These are phyloP conservation scores for Pleurotus platypus DNA, from an alignment of 768 basidiomycete genomes.

Conservation along the genomic window DNA sequence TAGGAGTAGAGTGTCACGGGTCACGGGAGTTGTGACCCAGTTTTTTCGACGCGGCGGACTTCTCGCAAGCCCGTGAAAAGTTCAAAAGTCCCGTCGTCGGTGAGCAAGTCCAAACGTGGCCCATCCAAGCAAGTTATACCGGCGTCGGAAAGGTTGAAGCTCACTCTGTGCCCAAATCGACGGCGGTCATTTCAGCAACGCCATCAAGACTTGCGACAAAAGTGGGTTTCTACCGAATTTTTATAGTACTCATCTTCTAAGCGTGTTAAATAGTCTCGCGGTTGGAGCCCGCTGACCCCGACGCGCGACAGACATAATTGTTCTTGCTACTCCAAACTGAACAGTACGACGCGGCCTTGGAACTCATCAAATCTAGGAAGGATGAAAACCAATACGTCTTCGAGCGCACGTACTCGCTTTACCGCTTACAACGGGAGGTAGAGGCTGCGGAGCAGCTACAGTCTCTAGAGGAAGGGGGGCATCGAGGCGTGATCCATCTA, in stretches of 20 bases:
- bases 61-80: too few species aligned
- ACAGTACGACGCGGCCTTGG: conserved; percentile 68
- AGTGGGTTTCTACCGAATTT: conserved; percentile 37
- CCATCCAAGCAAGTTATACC: conserved; percentile 27
- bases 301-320: conserved; percentile 80
- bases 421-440: conserved; percentile 71
- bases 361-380: conserved; percentile 36
- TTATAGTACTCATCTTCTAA: not conserved
- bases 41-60: too few species aligned
- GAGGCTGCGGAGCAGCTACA: conserved; percentile 59
- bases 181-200: conserved; percentile 79
- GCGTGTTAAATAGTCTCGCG: conserved; percentile 54
- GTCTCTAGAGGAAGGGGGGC: conserved; percentile 44
- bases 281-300: conserved; percentile 58
- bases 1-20: too few species aligned
- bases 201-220: conserved; percentile 90
- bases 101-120: too few species aligned
- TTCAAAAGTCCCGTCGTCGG: too few species aligned
- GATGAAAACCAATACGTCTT: conserved; percentile 37
- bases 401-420: conserved; percentile 80
- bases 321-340: conserved; percentile 87
- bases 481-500: conserved; percentile 70
- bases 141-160: conserved; percentile 38
- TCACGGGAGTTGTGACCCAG: too few species aligned
- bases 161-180: conserved; percentile 87